Evolutionary conservation across 208 protist genomes (phyloP).

Genomic region (Crithidia mellificae): DNA sequence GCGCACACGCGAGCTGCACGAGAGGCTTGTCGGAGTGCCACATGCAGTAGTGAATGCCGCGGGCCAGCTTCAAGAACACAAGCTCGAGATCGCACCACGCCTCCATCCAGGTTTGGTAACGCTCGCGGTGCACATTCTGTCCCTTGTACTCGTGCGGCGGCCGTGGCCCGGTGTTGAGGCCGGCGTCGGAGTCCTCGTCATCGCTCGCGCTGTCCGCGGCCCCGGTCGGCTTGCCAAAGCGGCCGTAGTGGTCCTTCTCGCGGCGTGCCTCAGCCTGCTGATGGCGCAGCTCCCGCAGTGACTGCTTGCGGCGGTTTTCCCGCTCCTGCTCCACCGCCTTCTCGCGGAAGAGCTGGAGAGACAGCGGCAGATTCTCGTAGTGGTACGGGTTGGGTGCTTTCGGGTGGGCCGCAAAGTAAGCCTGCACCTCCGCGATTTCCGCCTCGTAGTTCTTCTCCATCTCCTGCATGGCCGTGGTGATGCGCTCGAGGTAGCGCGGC

Average conservation of each 20-base stretch:
- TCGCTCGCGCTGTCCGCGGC: slow-evolving; percentile 33
- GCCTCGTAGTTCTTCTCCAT: slow-evolving; percentile 55
- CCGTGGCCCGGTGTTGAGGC: slow-evolving; percentile 20
- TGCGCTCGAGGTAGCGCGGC: slow-evolving; percentile 55
- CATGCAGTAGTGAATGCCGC: slow-evolving; percentile 87
- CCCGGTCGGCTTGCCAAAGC: slow-evolving; percentile 30
- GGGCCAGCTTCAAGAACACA: slow-evolving; percentile 84
- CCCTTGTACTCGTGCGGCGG: slow-evolving; percentile 37
- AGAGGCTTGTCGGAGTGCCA: slow-evolving; percentile 93
- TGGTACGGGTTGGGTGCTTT: slow-evolving; percentile 49
- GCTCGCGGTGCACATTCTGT: slow-evolving; percentile 37
- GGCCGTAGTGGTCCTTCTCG: slow-evolving; percentile 40
- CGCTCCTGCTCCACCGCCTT: slow-evolving; percentile 38
- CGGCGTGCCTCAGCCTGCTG: slow-evolving; percentile 37
- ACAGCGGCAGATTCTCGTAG: slow-evolving; percentile 60
- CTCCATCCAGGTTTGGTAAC: slow-evolving; percentile 65
- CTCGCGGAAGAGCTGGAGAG: slow-evolving; percentile 47
- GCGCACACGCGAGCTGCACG: slow-evolving; percentile 85
- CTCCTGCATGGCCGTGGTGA: slow-evolving; percentile 43
- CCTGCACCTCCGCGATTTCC: slow-evolving; percentile 37
- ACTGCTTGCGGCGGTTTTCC: slow-evolving; percentile 34
- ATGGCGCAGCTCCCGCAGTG: slow-evolving; percentile 35
- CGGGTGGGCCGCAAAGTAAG: slow-evolving; percentile 51
- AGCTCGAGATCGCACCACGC: slow-evolving; percentile 80
- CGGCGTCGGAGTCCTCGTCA: slow-evolving; percentile 21